phyloP scores from a whole-genome alignment of 2,329 filamentous ascomycete genomes.

The Diaporthe destruens region DNA sequence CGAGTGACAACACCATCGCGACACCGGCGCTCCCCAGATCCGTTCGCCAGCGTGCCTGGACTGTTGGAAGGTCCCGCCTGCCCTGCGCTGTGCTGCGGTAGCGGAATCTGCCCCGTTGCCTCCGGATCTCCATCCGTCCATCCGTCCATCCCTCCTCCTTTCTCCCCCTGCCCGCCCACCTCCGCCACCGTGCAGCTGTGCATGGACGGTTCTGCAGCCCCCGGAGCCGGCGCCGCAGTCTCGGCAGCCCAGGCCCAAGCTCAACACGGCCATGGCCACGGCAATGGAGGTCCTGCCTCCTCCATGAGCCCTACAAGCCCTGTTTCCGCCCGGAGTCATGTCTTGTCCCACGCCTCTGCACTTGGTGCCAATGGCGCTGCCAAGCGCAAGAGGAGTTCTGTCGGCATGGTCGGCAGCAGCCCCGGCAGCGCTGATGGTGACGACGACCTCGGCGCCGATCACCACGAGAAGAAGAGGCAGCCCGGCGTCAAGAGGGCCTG shows the following conservation, averaged over 20 bases:
- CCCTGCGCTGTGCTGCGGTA: conserved; percentile 26
- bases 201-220: conserved; percentile 54
- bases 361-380: conserved; percentile 55
- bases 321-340: conserved; percentile 60
- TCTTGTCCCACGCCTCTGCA: conserved; percentile 33
- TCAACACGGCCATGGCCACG: conserved; percentile 27
- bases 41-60: conserved; percentile 34
- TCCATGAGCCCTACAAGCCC: conserved; percentile 66
- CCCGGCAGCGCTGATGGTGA: conserved; percentile 70
- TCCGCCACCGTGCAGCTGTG: conserved; percentile 39
- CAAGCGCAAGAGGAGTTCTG: conserved; percentile 72
- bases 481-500: conserved; percentile 83
- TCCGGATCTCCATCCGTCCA: not conserved
- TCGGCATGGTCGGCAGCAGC: conserved; percentile 64
- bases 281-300: conserved; percentile 40
- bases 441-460: conserved; percentile 65
- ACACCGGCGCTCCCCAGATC: conserved; percentile 41
- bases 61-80: conserved; percentile 35
- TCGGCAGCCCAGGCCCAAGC: conserved; percentile 37
- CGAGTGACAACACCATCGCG: conserved; percentile 41
- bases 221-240: conserved; percentile 49
- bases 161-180: conserved; percentile 23
- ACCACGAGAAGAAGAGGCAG: conserved; percentile 72
- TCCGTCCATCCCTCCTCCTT: conserved; percentile 7
- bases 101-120: not conserved